Evolutionary conservation across 768 basidiomycete species (phyloP), one percentile per base, ranked within the genome.

Genomic region (Atractiella rhizophila): DNA sequence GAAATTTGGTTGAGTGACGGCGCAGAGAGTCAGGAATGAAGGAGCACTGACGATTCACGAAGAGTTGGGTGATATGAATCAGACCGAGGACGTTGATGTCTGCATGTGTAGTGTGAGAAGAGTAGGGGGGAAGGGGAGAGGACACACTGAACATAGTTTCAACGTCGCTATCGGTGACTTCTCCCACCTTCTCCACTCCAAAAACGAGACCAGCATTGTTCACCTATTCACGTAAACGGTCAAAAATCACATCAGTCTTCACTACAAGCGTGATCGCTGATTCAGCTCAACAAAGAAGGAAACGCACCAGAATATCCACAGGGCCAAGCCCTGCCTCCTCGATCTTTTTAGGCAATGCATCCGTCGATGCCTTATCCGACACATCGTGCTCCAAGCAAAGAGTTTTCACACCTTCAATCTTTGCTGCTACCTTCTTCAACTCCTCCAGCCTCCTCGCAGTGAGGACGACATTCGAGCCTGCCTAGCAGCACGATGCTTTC

Each of bases 1-100:
- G 18, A 9, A 4, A 21, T 6, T 51, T 12, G 15, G n/a, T 20
- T n/a, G 18, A 39, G 24, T 16, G 20, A 32, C 41, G 33, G 4
- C 10, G 20, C 7, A 40, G 9, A 20, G n/a, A 20, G 10, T 18
- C n/a, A 13, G 39, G 19, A 13, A 5, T 15, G 23, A 7, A n/a
- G 9, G n/a, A 18, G 12, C 7, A 30, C 15, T 21, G 21, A 27
- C 33, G 16, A 39, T 13, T 18, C 18, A 24, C 28, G 28, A 15
- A 29, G 23, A 19, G 24, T 20, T 11, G 15, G 38, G 78, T 81
- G 53, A 83, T 61, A 5, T 73, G 63, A 47, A 91, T 81, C 35
- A 91, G 66, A 7, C 82, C 83, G 49, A 82, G 63, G 35, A 88
- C 83, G 53, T 68, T 65, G 51, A 86, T 66, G 53, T 83, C 81